Percentiles rank a stretch among this genome's conserved stretches.
These are phyloP conservation scores for Cutaneotrichosporon sp. DNA, from an alignment of 1,284 basidiomycete genomes.

Conservation along the genomic window DNA sequence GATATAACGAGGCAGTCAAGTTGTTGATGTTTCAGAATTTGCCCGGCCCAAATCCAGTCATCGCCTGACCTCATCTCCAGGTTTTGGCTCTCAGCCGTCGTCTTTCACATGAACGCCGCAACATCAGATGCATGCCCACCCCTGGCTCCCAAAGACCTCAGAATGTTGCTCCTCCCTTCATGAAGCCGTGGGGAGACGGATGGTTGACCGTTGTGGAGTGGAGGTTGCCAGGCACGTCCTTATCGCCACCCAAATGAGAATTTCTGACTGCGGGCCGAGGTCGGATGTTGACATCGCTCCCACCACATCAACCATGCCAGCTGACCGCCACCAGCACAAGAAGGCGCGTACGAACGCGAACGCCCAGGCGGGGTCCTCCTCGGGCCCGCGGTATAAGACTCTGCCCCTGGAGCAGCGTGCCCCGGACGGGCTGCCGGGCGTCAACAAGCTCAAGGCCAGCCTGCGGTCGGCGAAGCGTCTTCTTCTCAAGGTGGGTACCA, in stretches of 20 bases:
- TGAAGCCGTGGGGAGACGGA: no score
- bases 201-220: not conserved
- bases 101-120: no score
- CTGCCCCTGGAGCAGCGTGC: conserved; percentile 36
- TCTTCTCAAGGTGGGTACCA: conserved; percentile 61
- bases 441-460: conserved; percentile 70
- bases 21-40: not conserved
- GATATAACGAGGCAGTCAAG: not conserved
- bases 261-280: no score
- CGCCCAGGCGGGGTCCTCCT: conserved; percentile 9
- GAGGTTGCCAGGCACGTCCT: not conserved
- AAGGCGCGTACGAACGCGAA: not conserved
- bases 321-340: conserved; percentile 1
- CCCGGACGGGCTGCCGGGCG: conserved; percentile 42
- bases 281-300: no score
- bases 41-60: no score
- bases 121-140: no score
- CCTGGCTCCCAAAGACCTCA: no score
- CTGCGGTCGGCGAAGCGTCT: conserved; percentile 75
- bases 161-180: not conserved
- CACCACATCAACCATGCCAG: not conserved
- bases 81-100: not conserved
- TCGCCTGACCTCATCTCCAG: not conserved
- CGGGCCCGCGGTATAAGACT: conserved; percentile 15
- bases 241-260: conserved; percentile 4